Evolutionary conservation across 2,329 filamentous ascomycete genomes (phyloP).

Genomic region (Cryphonectria carpinicola): DNA sequence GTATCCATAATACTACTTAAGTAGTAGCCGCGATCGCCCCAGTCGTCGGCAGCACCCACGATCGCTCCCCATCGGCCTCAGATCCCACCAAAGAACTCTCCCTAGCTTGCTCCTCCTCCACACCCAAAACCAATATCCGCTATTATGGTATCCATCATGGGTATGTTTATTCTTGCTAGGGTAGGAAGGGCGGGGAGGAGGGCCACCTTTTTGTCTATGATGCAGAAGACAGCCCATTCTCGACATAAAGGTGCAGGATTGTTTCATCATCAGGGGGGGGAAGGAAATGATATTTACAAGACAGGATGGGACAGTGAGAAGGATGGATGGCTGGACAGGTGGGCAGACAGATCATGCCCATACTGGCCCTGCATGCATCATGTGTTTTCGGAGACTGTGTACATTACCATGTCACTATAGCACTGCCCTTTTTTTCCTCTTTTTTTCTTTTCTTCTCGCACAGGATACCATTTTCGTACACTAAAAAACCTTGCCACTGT

Average conservation of each 20-base stretch:
- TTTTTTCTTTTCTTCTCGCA: too few relatives aligned
- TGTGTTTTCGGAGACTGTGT: too few relatives aligned
- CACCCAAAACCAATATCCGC: background rate
- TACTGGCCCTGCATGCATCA: background rate
- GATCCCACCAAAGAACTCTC: background rate
- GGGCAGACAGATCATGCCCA: background rate
- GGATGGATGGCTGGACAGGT: background rate
- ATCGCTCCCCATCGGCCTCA: slow-evolving; percentile 24
- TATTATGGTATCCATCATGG: background rate
- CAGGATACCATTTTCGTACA: too few relatives aligned
- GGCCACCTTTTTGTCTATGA: background rate
- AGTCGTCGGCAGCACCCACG: slow-evolving; percentile 8
- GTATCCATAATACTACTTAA: background rate
- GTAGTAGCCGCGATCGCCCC: slow-evolving; percentile 13
- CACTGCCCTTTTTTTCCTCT: too few relatives aligned
- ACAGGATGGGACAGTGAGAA: background rate
- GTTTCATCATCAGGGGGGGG: background rate
- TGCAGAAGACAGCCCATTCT: background rate
- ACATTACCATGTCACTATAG: too few relatives aligned
- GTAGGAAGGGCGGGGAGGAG: background rate
- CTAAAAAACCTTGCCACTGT: background rate
- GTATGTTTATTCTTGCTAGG: background rate
- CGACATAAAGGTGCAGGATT: background rate
- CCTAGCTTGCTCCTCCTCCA: too few relatives aligned
- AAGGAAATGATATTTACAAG: background rate